Percentiles rank a stretch among this genome's conserved stretches.
These are phyloP conservation scores for Penicillium sp. DNA, from an alignment of 2,329 filamentous ascomycete genomes.

Conservation along the genomic window DNA sequence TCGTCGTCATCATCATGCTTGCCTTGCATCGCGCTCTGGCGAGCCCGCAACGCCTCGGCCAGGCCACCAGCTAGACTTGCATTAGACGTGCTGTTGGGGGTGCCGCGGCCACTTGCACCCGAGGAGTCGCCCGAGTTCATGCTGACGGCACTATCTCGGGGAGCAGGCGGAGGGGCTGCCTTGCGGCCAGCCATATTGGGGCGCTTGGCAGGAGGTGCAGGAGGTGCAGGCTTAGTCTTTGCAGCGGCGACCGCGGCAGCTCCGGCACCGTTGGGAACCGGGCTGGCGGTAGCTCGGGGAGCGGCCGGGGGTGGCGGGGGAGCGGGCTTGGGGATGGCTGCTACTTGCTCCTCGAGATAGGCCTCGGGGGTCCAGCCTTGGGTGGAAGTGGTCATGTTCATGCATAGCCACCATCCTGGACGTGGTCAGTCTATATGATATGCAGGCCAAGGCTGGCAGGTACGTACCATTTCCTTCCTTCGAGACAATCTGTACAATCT, in stretches of 20 bases:
- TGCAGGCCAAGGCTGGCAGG: neutral
- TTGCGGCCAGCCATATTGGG: constrained; percentile 68
- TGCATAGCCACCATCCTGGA: constrained; percentile 92
- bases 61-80: constrained; percentile 69
- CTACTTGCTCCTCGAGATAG: constrained; percentile 75
- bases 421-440: constrained; percentile 15
- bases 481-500: constrained; percentile 83
- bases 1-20: constrained; percentile 68
- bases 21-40: constrained; percentile 72
- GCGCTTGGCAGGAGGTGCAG: constrained; percentile 75
- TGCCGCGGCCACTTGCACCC: constrained; percentile 65
- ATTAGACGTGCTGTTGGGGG: constrained; percentile 57
- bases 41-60: constrained; percentile 72
- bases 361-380: constrained; percentile 93
- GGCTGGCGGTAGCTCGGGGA: constrained; percentile 57
- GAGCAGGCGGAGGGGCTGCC: constrained; percentile 62
- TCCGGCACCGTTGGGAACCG: constrained; percentile 54
- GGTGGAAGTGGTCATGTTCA: constrained; percentile 62
- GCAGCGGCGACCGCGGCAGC: constrained; percentile 45
- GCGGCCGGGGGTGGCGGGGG: constrained; percentile 48
- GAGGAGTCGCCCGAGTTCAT: constrained; percentile 51
- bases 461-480: constrained; percentile 89
- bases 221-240: constrained; percentile 66
- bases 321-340: constrained; percentile 58
- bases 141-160: constrained; percentile 63